Conservation (phyloP, 306 rosid genomes). For the Astragalus glycyphyllos region DNA sequence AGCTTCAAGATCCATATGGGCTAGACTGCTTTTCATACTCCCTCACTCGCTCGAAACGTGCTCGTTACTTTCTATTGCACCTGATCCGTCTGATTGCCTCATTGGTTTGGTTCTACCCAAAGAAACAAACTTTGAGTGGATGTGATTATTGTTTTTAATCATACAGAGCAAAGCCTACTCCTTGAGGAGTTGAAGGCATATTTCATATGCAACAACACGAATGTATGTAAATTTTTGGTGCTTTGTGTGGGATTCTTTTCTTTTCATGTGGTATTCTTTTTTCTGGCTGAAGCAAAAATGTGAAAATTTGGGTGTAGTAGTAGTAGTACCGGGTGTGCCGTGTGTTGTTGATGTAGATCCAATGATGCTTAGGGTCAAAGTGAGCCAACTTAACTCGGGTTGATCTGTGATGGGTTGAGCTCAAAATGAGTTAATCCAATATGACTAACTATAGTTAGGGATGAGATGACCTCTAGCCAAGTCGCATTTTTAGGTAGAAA, state of each 20-base stretch:
- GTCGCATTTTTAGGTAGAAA: too few relatives aligned
- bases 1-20: slow-evolving; percentile 80
- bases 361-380: not conserved
- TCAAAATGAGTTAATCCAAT: too few relatives aligned
- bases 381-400: not conserved
- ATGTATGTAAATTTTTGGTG: not conserved
- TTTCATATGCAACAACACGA: not conserved
- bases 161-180: slow-evolving; percentile 9
- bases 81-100: slow-evolving; percentile 73
- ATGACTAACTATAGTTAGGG: too few relatives aligned
- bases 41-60: slow-evolving; percentile 82
- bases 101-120: slow-evolving; percentile 89
- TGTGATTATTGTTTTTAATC: slow-evolving; percentile 45
- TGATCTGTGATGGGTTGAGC: too few relatives aligned
- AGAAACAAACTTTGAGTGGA: slow-evolving; percentile 93
- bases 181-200: slow-evolving; percentile 15
- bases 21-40: slow-evolving; percentile 88
- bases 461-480: too few relatives aligned
- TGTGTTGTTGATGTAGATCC: too few relatives aligned
- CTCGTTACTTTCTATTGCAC: slow-evolving; percentile 77
- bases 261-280: not conserved
- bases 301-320: not conserved
- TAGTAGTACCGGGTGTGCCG: not conserved
- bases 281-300: not conserved
- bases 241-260: not conserved